These are phyloP conservation scores for Trypanosoma caninum DNA, from an alignment of 208 protist species.

Conservation along the genomic window DNA sequence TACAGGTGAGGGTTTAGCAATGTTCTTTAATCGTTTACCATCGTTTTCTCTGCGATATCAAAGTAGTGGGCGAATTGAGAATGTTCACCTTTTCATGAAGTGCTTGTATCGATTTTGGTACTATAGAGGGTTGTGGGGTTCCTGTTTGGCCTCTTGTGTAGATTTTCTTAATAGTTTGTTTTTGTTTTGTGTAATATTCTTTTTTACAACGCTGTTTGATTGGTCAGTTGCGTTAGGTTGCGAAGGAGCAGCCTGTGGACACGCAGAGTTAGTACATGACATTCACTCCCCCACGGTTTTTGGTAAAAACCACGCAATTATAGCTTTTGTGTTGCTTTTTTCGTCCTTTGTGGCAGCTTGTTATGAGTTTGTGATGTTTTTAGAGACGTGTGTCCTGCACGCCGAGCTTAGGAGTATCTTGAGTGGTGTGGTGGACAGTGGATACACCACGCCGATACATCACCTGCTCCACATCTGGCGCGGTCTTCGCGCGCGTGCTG, in stretches of 20 bases:
- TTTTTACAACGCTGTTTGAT: conserved; percentile 62
- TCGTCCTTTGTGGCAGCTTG: conserved; percentile 28
- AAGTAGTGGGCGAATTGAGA: conserved; percentile 48
- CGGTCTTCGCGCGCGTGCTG: conserved; percentile 21
- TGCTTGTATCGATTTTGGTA: conserved; percentile 72
- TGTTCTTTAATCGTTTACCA: conserved; percentile 22
- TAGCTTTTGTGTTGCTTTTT: conserved; percentile 42
- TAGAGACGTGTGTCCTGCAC: conserved; percentile 48
- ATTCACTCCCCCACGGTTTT: conserved; percentile 46
- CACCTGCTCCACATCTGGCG: conserved; percentile 38
- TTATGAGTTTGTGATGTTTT: conserved; percentile 58
- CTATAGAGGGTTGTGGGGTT: conserved; percentile 69
- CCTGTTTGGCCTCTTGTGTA: conserved; percentile 42
- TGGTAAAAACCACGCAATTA: conserved; percentile 17
- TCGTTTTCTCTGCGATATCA: conserved; percentile 44
- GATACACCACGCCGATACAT: conserved; percentile 59
- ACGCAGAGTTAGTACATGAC: conserved; percentile 29
- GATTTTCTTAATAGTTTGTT: conserved; percentile 67
- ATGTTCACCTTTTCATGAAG: conserved; percentile 68
- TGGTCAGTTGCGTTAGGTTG: conserved; percentile 58
- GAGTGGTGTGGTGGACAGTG: conserved; percentile 48
- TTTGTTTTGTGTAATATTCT: conserved; percentile 40
- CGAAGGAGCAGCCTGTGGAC: conserved; percentile 50
- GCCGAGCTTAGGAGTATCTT: conserved; percentile 49
- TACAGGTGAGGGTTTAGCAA: neutral